Evolutionary conservation across 345 rosid species (phyloP).

Genomic region (Pseudoturritis turrita): DNA sequence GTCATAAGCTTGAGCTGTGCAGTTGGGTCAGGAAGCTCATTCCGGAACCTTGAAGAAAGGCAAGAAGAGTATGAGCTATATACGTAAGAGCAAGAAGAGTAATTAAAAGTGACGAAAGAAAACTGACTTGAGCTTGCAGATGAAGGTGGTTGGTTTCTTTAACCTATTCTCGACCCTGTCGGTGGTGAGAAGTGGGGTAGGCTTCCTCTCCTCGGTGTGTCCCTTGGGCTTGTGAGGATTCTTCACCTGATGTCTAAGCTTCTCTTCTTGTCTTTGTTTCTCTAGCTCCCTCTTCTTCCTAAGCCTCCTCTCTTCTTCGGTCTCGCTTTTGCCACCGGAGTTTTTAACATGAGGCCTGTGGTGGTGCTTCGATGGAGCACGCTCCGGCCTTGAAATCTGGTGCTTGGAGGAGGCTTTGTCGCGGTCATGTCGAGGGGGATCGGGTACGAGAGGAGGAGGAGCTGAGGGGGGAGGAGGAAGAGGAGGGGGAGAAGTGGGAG

Average conservation of each 20-base stretch:
- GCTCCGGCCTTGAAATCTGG: slow-evolving; percentile 41
- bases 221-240: slow-evolving; percentile 57
- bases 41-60: slow-evolving; percentile 64
- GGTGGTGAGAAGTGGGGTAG: slow-evolving; percentile 57
- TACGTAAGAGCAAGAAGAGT: not conserved
- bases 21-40: slow-evolving; percentile 96
- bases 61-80: not conserved
- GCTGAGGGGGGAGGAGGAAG: slow-evolving; percentile 87
- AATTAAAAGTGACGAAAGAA: not conserved
- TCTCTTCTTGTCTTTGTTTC: slow-evolving; percentile 68
- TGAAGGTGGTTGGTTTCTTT: slow-evolving; percentile 97
- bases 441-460: slow-evolving; percentile 70
- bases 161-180: slow-evolving; percentile 90
- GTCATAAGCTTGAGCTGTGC: slow-evolving; percentile 88
- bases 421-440: slow-evolving; percentile 44
- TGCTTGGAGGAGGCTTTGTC: slow-evolving; percentile 29
- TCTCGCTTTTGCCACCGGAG: slow-evolving; percentile 63
- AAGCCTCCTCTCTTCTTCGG: slow-evolving; percentile 86
- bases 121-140: slow-evolving; percentile 98
- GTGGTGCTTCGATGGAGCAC: slow-evolving; percentile 44
- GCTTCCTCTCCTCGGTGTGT: slow-evolving; percentile 78
- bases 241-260: slow-evolving; percentile 41
- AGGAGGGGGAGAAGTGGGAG: slow-evolving; percentile 54
- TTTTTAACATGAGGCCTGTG: slow-evolving; percentile 50
- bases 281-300: slow-evolving; percentile 91